Evolutionary conservation across 148 eudicot genomes (phyloP).

Genomic region (Amaranthus hypochondriacus): DNA sequence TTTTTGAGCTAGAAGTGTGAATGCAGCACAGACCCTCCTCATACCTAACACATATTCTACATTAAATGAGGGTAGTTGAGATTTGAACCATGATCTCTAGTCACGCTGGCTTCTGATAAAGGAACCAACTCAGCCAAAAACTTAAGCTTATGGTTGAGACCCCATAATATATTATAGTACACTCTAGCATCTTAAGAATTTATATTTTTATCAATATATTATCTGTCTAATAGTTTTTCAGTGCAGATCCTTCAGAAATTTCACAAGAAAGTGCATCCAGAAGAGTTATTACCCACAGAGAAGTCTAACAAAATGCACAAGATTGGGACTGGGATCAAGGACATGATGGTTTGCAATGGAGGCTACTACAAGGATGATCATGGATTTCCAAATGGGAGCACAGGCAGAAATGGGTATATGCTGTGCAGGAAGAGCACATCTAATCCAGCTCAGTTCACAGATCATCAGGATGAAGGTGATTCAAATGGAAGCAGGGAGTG

Average conservation of each 20-base stretch:
- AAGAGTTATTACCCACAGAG: conserved; percentile 30
- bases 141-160: too few relatives aligned
- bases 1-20: not conserved
- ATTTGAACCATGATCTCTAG: too few relatives aligned
- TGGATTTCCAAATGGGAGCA: conserved; percentile 26
- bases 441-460: conserved; percentile 29
- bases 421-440: conserved; percentile 31
- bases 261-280: conserved; percentile 90
- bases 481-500: conserved; percentile 49
- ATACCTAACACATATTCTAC: too few relatives aligned
- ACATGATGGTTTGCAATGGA: conserved; percentile 26
- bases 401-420: conserved; percentile 31
- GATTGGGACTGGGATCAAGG: conserved; percentile 24
- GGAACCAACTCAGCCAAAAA: too few relatives aligned
- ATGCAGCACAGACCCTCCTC: too few relatives aligned
- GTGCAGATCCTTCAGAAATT: conserved; percentile 68
- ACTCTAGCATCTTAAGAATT: not conserved
- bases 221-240: not conserved
- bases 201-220: not conserved
- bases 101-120: too few relatives aligned
- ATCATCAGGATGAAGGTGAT: conserved; percentile 21
- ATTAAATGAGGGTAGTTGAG: too few relatives aligned
- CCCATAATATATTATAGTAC: too few relatives aligned
- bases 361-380: conserved; percentile 33
- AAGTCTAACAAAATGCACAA: conserved; percentile 36